Conservation (phyloP, 495 filamentous ascomycete genomes). For the Trichoderma virens region DNA sequence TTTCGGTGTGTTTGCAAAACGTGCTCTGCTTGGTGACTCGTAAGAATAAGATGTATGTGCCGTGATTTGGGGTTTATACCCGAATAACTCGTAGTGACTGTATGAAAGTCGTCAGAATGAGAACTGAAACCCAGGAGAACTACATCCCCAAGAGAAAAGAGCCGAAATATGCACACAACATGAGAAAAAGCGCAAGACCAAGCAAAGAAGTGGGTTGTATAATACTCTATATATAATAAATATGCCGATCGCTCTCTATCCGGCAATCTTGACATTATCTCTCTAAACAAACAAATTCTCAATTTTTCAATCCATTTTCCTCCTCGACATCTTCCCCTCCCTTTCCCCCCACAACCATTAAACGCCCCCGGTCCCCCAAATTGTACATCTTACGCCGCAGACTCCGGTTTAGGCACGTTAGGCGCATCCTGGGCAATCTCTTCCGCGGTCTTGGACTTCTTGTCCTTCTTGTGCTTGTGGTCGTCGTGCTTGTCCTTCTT, state of each 20-base stretch:
- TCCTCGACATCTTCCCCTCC: neutral
- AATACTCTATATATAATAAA: neutral
- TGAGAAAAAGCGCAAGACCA: too few relatives aligned
- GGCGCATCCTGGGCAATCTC: conserved; percentile 31
- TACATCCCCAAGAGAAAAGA: too few relatives aligned
- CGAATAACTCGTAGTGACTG: too few relatives aligned
- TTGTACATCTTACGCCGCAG: neutral
- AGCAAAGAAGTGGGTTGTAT: neutral
- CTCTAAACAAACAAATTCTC: conserved; percentile 5
- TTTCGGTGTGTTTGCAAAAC: neutral
- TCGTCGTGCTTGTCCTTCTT: conserved; percentile 77
- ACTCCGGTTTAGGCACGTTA: conserved; percentile 29
- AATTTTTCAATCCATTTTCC: neutral
- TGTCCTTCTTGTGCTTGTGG: conserved; percentile 21
- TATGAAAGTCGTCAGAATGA: too few relatives aligned
- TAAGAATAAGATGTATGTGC: too few relatives aligned
- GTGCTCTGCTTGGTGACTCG: too few relatives aligned
- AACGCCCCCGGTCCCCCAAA: neutral
- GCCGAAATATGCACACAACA: too few relatives aligned
- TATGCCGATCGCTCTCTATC: conserved; percentile 6
- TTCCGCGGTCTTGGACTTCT: conserved; percentile 12
- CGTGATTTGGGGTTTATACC: too few relatives aligned
- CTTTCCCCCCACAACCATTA: neutral
- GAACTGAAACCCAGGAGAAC: too few relatives aligned
- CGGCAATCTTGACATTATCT: conserved; percentile 1